phyloP scores from a whole-genome alignment of 176 grass and related monocot genomes.

The Miscanthus lutarioriparius region DNA sequence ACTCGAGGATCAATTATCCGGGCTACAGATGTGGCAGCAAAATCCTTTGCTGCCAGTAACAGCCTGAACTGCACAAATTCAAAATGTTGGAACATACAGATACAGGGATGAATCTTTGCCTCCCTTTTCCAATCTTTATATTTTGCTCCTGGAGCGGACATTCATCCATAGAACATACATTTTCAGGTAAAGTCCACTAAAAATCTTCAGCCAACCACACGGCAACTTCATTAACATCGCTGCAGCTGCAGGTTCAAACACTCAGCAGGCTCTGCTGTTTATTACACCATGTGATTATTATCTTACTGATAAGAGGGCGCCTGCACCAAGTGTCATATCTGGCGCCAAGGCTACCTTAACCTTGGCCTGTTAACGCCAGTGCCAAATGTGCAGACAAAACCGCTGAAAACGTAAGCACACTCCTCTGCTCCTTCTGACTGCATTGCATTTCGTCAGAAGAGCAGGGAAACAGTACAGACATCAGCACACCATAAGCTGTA shows the following conservation, averaged over 20 bases:
- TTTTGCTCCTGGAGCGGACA: background rate
- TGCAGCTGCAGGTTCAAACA: background rate
- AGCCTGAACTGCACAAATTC: background rate
- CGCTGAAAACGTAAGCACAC: conserved; percentile 30
- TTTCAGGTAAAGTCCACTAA: background rate
- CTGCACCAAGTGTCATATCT: background rate
- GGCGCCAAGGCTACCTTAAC: background rate
- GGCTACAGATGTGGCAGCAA: background rate
- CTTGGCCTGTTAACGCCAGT: conserved; percentile 30
- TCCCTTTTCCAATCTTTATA: background rate
- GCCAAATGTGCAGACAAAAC: conserved; percentile 32
- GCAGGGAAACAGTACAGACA: conserved; percentile 27
- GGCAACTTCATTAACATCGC: background rate
- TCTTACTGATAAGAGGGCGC: background rate
- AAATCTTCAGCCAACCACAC: background rate
- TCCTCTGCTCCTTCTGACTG: conserved; percentile 25
- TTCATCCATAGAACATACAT: background rate
- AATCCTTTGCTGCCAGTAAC: background rate
- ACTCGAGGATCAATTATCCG: background rate
- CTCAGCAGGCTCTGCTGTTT: background rate
- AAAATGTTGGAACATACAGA: background rate
- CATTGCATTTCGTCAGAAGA: conserved; percentile 25
- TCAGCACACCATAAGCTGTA: conserved; percentile 18
- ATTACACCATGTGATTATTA: background rate
- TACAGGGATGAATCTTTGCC: background rate